Evolutionary conservation across 2,329 filamentous ascomycete species (phyloP).

Genomic region (Plectosphaerella sp.): DNA sequence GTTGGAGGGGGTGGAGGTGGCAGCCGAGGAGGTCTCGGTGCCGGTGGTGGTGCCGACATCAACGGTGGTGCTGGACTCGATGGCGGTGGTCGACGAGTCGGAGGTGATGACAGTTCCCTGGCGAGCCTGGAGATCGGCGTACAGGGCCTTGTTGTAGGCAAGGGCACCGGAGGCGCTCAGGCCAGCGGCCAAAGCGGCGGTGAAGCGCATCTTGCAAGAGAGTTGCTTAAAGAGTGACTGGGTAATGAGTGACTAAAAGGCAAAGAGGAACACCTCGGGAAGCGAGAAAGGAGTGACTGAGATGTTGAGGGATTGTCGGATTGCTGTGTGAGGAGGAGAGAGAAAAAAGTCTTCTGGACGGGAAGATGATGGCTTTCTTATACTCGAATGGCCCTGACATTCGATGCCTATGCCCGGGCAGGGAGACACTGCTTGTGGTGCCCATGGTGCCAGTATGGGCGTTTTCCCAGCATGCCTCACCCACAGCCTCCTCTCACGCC

Average conservation of each 20-base stretch:
- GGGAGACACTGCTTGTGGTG: neutral
- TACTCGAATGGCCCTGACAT: neutral
- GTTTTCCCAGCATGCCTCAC: no score
- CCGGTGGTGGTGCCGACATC: neutral
- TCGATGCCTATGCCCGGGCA: no score
- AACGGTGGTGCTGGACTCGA: neutral
- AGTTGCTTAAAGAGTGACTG: slow-evolving; percentile 3
- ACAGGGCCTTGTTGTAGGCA: neutral
- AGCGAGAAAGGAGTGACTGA: neutral
- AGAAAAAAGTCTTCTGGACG: neutral
- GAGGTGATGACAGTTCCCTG: neutral
- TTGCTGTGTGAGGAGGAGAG: slow-evolving; percentile 4
- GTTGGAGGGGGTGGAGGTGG: no score
- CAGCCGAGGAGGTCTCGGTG: no score
- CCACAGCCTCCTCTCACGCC: neutral
- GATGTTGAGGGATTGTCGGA: neutral
- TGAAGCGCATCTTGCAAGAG: slow-evolving; percentile 1
- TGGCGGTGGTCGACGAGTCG: neutral
- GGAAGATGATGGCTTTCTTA: slow-evolving; percentile 1
- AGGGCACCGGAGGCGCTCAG: slow-evolving; percentile 1
- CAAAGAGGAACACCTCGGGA: slow-evolving; percentile 1
- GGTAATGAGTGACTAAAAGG: neutral
- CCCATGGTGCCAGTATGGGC: neutral
- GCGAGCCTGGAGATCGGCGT: neutral
- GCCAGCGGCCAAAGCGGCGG: neutral